Percentiles rank a stretch among this genome's conserved stretches.
These are phyloP conservation scores for Botryosphaeria dothidea DNA, from an alignment of 2,329 filamentous ascomycete genomes.

Conservation along the genomic window DNA sequence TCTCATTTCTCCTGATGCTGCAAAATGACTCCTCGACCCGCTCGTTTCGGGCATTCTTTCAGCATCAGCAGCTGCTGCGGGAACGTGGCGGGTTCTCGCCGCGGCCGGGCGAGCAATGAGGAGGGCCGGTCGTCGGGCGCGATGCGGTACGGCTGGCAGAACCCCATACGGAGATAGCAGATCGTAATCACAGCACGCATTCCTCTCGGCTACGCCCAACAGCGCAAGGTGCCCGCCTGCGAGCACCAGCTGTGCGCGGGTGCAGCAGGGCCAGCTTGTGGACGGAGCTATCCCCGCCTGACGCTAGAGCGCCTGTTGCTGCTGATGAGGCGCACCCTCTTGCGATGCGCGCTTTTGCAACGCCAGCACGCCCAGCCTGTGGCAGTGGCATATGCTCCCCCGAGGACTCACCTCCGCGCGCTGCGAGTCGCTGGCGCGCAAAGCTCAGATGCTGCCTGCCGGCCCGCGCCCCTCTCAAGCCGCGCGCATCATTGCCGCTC, in stretches of 20 bases:
- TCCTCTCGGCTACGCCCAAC: constrained; percentile 13
- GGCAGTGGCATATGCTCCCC: constrained; percentile 9
- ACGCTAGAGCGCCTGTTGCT: background rate
- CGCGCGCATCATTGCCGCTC: constrained; percentile 15
- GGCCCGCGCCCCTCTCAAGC: background rate
- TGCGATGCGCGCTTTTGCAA: constrained; percentile 4
- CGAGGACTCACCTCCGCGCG: background rate
- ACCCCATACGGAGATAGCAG: constrained; percentile 18
- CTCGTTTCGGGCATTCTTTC: constrained; percentile 19
- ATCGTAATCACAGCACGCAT: constrained; percentile 19
- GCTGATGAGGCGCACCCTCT: constrained; percentile 11
- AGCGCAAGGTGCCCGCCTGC: constrained; percentile 15
- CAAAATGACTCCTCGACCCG: constrained; percentile 17
- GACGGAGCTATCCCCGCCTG: constrained; percentile 8
- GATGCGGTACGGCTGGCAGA: constrained; percentile 2
- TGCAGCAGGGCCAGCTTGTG: constrained; percentile 4
- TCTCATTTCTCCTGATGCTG: constrained; percentile 15
- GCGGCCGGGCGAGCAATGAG: constrained; percentile 15
- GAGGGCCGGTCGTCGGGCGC: background rate
- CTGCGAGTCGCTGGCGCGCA: background rate
- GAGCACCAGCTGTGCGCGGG: background rate
- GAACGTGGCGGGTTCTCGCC: constrained; percentile 9
- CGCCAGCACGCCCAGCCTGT: background rate
- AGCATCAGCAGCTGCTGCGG: background rate
- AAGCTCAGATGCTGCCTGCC: background rate